Conservation (phyloP, 768 basidiomycete species). For the Phaeotremella skinneri region DNA sequence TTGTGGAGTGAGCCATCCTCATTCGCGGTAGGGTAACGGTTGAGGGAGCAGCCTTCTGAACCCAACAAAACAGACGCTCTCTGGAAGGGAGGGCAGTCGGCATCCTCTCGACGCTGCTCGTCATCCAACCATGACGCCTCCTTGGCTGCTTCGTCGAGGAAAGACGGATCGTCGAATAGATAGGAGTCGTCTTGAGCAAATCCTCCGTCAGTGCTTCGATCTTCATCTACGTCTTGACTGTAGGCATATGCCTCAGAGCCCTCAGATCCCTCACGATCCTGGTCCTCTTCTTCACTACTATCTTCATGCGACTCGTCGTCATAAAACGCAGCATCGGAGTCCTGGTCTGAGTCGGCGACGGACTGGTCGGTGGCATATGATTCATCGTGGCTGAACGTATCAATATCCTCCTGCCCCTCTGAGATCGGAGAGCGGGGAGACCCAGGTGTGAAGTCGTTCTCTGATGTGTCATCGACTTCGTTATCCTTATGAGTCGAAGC, state of each 20-base stretch:
- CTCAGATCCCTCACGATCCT: constrained; percentile 1
- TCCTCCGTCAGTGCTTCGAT: too few species aligned
- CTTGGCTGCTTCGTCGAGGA: background rate
- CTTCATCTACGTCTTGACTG: background rate
- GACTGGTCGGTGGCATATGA: constrained; percentile 8
- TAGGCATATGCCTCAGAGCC: background rate
- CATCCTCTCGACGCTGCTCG: background rate
- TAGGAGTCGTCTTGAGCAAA: too few species aligned
- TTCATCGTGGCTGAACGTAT: background rate
- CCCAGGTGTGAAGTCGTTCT: background rate
- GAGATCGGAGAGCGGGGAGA: background rate
- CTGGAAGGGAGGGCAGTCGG: too few species aligned
- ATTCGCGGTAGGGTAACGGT: too few species aligned
- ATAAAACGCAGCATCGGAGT: background rate
- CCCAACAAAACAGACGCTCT: too few species aligned
- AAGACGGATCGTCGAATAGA: too few species aligned
- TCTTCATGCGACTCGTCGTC: background rate
- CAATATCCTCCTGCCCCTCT: background rate
- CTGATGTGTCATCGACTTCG: too few species aligned
- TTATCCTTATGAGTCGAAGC: too few species aligned
- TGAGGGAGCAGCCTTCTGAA: too few species aligned
- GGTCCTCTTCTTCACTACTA: background rate
- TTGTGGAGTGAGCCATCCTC: too few species aligned
- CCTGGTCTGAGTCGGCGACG: background rate
- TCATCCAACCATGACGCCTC: constrained; percentile 6